These are phyloP conservation scores for Calycina marina DNA, from an alignment of 2,329 filamentous ascomycete genomes.

Conservation along the genomic window DNA sequence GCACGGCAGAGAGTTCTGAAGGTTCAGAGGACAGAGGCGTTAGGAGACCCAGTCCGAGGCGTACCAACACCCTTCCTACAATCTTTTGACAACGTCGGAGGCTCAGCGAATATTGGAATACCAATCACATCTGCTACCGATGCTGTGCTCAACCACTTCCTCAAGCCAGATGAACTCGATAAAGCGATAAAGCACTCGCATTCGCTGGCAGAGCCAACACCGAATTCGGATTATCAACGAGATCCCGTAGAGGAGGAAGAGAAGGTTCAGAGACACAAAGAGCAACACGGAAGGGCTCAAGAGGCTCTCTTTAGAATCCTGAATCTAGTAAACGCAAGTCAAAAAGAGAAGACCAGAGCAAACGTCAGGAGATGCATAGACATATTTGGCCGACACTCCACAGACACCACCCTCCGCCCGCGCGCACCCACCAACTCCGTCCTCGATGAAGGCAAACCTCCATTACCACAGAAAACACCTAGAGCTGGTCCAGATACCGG, in stretches of 20 bases:
- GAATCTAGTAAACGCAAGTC: conserved; percentile 59
- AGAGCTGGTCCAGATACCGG: conserved; percentile 88
- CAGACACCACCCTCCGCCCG: conserved; percentile 52
- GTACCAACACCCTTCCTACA: conserved; percentile 68
- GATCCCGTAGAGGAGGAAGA: conserved; percentile 29
- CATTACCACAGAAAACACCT: conserved; percentile 30
- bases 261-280: conserved; percentile 29
- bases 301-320: conserved; percentile 71
- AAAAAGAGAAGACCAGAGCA: conserved; percentile 62
- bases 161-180: conserved; percentile 53
- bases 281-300: conserved; percentile 50
- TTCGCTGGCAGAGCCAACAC: conserved; percentile 45
- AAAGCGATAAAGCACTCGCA: conserved; percentile 53
- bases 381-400: conserved; percentile 81
- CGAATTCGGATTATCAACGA: conserved; percentile 21
- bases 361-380: conserved; percentile 78
- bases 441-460: conserved; percentile 6
- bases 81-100: conserved; percentile 53
- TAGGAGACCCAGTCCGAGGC: conserved; percentile 71
- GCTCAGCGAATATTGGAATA: conserved; percentile 19
- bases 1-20: conserved; percentile 58
- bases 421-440: conserved; percentile 13
- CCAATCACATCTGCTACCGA: conserved; percentile 31
- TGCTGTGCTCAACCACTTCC: conserved; percentile 59
- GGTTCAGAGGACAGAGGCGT: conserved; percentile 44